Evolutionary conservation across 2,329 filamentous ascomycete genomes (phyloP).

Genomic region (Aureobasidium lini): DNA sequence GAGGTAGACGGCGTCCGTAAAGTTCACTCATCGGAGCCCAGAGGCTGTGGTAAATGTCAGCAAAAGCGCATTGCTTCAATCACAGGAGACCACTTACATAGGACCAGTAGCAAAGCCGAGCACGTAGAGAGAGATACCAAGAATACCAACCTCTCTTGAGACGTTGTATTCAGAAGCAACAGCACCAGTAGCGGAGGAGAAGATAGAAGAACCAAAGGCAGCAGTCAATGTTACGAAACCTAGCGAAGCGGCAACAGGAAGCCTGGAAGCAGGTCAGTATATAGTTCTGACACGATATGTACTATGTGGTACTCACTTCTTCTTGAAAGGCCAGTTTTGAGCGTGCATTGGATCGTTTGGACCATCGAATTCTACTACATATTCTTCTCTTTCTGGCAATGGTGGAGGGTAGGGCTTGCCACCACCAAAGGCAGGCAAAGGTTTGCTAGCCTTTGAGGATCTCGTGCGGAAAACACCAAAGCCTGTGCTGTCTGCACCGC

Average conservation of each 20-base stretch:
- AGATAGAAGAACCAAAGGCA: constrained; percentile 53
- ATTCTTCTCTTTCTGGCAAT: constrained; percentile 64
- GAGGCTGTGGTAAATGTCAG: constrained; percentile 21
- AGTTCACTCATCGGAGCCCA: constrained; percentile 45
- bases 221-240: constrained; percentile 66
- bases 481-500: not conserved
- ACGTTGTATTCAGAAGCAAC: constrained; percentile 39
- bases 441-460: constrained; percentile 44
- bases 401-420: constrained; percentile 68
- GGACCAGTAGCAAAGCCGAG: constrained; percentile 31
- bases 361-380: constrained; percentile 77
- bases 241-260: constrained; percentile 59
- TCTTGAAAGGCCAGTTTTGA: constrained; percentile 75
- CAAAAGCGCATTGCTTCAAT: constrained; percentile 14
- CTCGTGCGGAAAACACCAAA: constrained; percentile 27
- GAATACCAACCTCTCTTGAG: constrained; percentile 30
- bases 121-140: constrained; percentile 31
- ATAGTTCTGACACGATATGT: constrained; percentile 2
- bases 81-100: not conserved
- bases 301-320: constrained; percentile 52
- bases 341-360: constrained; percentile 66
- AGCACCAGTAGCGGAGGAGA: constrained; percentile 35
- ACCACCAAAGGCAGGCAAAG: constrained; percentile 61
- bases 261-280: constrained; percentile 27
- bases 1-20: constrained; percentile 29